These are phyloP conservation scores for Erythrophleum fordii DNA, from an alignment of 306 rosid species.

Conservation along the genomic window DNA sequence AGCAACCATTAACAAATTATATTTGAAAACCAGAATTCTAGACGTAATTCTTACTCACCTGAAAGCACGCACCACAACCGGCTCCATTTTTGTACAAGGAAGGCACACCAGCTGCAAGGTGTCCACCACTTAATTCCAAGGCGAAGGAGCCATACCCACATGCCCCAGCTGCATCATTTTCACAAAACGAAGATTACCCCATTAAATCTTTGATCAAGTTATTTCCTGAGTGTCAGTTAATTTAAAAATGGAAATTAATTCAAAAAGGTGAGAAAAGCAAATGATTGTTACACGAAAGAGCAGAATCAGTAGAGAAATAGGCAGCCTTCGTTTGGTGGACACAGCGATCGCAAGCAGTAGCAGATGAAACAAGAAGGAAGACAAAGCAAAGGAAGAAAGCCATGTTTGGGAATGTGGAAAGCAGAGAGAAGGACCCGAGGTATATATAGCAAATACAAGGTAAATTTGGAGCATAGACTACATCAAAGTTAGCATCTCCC, in stretches of 20 bases:
- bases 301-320: constrained; percentile 53
- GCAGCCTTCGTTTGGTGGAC: constrained; percentile 65
- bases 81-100: constrained; percentile 77
- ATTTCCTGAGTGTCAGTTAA: background rate
- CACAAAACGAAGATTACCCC: constrained; percentile 35
- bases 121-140: constrained; percentile 54
- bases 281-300: constrained; percentile 62
- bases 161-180: constrained; percentile 73
- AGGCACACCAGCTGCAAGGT: constrained; percentile 72
- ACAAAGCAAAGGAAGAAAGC: constrained; percentile 49
- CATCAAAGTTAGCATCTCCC: constrained; percentile 40
- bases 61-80: constrained; percentile 92
- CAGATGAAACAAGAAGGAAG: constrained; percentile 59
- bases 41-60: constrained; percentile 43
- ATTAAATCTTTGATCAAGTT: constrained; percentile 13
- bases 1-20: background rate
- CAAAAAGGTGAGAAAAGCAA: background rate
- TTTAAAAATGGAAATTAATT: background rate
- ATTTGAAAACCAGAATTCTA: background rate
- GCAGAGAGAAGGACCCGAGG: constrained; percentile 3
- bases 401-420: constrained; percentile 40
- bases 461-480: background rate
- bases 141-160: constrained; percentile 90
- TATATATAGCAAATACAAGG: constrained; percentile 28
- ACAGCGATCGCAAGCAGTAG: constrained; percentile 80